phyloP scores from a whole-genome alignment of 2,329 filamentous ascomycete genomes.

The Byssochlamys sp. region DNA sequence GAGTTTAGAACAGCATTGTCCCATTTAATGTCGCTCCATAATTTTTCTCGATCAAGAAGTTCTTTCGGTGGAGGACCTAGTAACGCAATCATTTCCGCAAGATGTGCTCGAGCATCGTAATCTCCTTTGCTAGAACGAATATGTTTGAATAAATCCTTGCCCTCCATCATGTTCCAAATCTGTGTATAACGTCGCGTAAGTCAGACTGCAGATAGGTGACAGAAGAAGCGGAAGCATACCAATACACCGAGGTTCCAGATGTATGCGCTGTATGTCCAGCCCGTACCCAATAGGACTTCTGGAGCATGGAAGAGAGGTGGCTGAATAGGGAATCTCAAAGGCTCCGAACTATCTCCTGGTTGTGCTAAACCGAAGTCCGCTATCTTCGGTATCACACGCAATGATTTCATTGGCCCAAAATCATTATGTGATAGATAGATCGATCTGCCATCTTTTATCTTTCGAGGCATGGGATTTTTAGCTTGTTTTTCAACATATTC shows the following conservation, averaged over 20 bases:
- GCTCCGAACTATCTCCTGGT: too few species aligned
- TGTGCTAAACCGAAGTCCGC: too few species aligned
- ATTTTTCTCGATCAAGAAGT: slow-evolving; percentile 15
- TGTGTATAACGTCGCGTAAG: background rate
- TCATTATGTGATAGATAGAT: too few species aligned
- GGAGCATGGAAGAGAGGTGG: background rate
- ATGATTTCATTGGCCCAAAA: too few species aligned
- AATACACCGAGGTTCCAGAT: slow-evolving; percentile 39
- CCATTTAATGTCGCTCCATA: slow-evolving; percentile 13
- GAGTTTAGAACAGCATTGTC: background rate
- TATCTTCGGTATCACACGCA: too few species aligned
- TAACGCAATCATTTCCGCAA: slow-evolving; percentile 34
- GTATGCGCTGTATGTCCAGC: slow-evolving; percentile 34
- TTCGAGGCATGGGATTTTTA: too few species aligned
- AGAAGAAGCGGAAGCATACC: slow-evolving; percentile 21
- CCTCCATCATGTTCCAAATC: background rate
- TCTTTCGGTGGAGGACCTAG: slow-evolving; percentile 29
- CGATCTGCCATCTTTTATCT: too few species aligned
- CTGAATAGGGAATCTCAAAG: too few species aligned
- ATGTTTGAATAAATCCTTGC: background rate
- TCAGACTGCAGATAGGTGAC: background rate
- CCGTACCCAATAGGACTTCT: slow-evolving; percentile 32
- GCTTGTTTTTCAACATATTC: too few species aligned
- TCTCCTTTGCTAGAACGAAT: background rate
- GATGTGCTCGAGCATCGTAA: slow-evolving; percentile 13